These are phyloP conservation scores for Dendrothele bispora DNA, from an alignment of 768 basidiomycete species.

Conservation along the genomic window DNA sequence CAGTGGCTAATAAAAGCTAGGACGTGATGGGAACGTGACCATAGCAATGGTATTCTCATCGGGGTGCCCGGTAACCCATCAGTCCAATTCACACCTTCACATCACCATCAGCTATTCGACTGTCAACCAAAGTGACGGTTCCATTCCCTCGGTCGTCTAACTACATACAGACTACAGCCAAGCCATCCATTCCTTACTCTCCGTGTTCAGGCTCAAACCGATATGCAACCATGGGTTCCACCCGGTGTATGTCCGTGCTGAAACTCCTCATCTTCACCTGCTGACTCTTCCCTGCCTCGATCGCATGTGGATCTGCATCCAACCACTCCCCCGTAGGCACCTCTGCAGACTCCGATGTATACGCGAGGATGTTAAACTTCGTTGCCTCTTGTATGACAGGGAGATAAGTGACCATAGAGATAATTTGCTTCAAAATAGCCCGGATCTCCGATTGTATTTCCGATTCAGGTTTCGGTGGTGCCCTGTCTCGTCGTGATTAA, in stretches of 20 bases:
- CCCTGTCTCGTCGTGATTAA: constrained; percentile 30
- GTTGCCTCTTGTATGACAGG: constrained; percentile 94
- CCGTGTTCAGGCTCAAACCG: no score
- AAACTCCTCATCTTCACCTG: constrained; percentile 95
- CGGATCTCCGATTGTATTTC: constrained; percentile 98
- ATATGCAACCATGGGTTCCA: constrained; percentile 98
- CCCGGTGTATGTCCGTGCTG: constrained; percentile 96
- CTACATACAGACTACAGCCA: constrained; percentile 13
- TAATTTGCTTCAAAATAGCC: constrained; percentile 97
- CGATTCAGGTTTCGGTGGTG: constrained; percentile 68
- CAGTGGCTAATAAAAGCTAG: constrained; percentile 13
- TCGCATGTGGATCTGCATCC: constrained; percentile 89
- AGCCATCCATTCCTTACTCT: constrained; percentile 5
- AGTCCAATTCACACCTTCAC: neutral
- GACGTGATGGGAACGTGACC: constrained; percentile 18
- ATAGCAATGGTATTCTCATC: constrained; percentile 24
- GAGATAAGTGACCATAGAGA: constrained; percentile 93
- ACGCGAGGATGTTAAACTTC: constrained; percentile 97
- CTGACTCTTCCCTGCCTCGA: constrained; percentile 91
- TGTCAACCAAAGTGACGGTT: neutral
- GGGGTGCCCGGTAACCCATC: neutral
- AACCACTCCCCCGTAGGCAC: constrained; percentile 94
- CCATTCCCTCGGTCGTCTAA: neutral
- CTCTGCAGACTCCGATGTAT: constrained; percentile 89
- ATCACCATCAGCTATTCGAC: neutral